Evolutionary conservation across 441 rosid genomes (phyloP), one percentile per base, ranked within the genome.

Genomic region (Capsella rubella): DNA sequence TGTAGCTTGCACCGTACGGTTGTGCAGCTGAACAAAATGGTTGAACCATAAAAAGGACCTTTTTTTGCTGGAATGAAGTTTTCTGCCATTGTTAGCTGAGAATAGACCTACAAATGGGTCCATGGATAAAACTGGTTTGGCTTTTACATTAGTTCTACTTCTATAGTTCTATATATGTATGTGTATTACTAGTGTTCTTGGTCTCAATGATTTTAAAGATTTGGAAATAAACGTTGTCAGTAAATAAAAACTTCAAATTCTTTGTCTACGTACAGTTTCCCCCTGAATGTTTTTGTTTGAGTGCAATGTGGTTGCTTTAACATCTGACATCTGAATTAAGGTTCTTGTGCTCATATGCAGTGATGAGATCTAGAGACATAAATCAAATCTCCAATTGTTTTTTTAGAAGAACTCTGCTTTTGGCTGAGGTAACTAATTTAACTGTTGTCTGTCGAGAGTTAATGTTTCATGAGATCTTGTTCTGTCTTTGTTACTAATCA

Each of bases 1-100:
- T 3, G 97, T 93, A 72, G 98, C 98, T 1, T 92, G 98, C 77
- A 92, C 98, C 6, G 93, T 92, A 49, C 78, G 70, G 51, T 78
- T 93, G n/a, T 91, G 97, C 89, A 91, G 90, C 86, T 91, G 80
- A 88, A 72, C 15, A 13, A 56, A 61, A 54, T 64, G 60, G 35
- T 46, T 46, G 51, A 61, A 35, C 59, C 46, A 62, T 47, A 12
- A 0, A 34, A 1, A 34, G 34, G 69, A 52, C 12, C 8, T 15
- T 25, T 1, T 1, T 52, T 45, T 71, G 69, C 69, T 43, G 14
- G 80, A 66, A 52, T 77, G 80, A 77, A 71, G 73, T 77, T 73
- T 73, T 66, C 56, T 37, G 80, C 64, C 54, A 39, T 47, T 29
- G 75, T 39, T 69, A 69, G 79, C 79, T 76, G 75, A 64, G 71